Base-by-base conservation (phyloP, 495 filamentous ascomycete genomes). In the Neurospora sp. region DNA sequence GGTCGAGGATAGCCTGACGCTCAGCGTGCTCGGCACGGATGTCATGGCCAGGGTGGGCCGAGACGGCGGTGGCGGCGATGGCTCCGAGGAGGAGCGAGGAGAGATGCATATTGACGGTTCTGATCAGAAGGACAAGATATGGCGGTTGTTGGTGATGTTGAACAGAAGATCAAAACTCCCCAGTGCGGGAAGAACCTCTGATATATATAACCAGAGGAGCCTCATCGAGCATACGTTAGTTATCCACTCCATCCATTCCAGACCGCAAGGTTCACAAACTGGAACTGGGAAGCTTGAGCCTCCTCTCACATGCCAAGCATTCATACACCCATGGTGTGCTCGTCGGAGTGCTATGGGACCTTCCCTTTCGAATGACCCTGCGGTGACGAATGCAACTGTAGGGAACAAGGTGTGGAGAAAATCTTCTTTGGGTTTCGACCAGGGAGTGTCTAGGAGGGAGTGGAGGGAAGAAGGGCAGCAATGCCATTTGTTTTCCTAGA, bases 1-100 rank as follows among this genome's bases (percentile, higher is more conserved):
- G 81, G 79, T 71, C 71, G 69, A 88, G 74, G 73, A 83, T 85
- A 0, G 78, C 77, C 42, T 81, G 81, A 46, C 84, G 86, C 77
- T 86, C 84, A 11, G 81, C 82, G 35, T 82, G 77, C 76, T 88
- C 85, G 16, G 82, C 80, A 69, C 77, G 78, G 76, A 82, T 73
- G 72, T 87, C 82, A 48, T 88, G 85, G 70, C 86, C 86, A 3
- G 86, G 86, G 69, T 88, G 86, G 38, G 84, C 84, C 7, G 72
- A 70, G 40, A 75, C 78, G 46, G 69, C 38, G n/a, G 73, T 70
- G 11, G 73, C 70, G 70, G 75, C 70, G 71, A 74, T 69, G n/a
- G 73, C 48, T 44, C 73, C 70, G 46, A 70, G 59, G 44, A 77
- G 37, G 42, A 77, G 37, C 3, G 71, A 31, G 6, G 62, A 66